Percentiles rank a stretch among this genome's conserved stretches.
These are phyloP conservation scores for Pterocarpus macrocarpus DNA, from an alignment of 306 rosid species.

Conservation along the genomic window DNA sequence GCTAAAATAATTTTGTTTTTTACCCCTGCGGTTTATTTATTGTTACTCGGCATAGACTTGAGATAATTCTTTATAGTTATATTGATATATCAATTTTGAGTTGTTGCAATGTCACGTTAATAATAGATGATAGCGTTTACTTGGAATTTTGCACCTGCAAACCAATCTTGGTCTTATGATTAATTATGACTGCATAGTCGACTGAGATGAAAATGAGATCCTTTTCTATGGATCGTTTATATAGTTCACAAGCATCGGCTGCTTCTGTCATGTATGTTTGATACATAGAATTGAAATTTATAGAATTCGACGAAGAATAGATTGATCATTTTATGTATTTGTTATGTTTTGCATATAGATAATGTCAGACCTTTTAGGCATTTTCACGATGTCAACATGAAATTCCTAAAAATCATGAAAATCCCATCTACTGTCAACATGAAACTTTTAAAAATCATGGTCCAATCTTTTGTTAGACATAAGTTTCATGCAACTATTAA, in stretches of 20 bases:
- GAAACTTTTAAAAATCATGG: too few relatives aligned
- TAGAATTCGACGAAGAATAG: not conserved
- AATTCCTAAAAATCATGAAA: too few relatives aligned
- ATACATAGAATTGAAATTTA: not conserved
- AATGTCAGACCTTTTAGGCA: too few relatives aligned
- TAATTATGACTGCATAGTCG: not conserved
- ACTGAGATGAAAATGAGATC: not conserved
- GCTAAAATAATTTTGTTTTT: constrained; percentile 14
- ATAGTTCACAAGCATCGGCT: not conserved
- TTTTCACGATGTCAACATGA: too few relatives aligned
- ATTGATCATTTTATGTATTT: not conserved
- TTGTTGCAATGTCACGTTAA: not conserved
- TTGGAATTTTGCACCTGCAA: not conserved
- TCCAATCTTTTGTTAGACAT: too few relatives aligned
- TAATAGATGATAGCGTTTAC: not conserved
- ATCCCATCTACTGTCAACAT: too few relatives aligned
- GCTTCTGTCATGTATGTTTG: not conserved
- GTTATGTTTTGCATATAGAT: too few relatives aligned
- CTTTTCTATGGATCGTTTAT: not conserved
- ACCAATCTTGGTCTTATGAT: not conserved
- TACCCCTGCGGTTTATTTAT: not conserved
- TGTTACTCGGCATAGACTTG: constrained; percentile 5
- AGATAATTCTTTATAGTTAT: constrained; percentile 35
- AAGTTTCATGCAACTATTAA: too few relatives aligned
- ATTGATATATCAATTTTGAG: not conserved